Base-by-base conservation (phyloP, 257 asterid genomes). In the Ocimum tenuiflorum region DNA sequence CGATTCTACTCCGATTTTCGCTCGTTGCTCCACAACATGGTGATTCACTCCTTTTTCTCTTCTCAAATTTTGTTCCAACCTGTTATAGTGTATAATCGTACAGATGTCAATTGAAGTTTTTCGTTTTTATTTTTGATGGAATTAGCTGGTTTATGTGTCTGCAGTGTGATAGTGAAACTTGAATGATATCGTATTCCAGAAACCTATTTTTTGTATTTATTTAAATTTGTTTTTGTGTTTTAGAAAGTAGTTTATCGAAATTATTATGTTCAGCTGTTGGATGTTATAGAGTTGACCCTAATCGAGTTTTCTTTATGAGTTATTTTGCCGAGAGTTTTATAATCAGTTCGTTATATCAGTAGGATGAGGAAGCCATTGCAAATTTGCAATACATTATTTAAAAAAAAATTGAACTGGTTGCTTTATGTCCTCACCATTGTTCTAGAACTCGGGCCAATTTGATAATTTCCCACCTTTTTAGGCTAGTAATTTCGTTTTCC, bases 1-100 rank as follows among this genome's bases (percentile, higher is more conserved):
- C 14, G 39, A 54, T 77, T 69, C 31, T n/a, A 63, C 57, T 20
- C 73, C 48, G 61, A 63, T 72, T 41, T 39, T 60, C 75, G 39
- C 69, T 56, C 22, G 5, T 59, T 31, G 60, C 53, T 18, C 53
- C 43, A 47, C 55, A 8, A 9, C 12, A 54, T 67, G 80, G 85
- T 51, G 20, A 65, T 2, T 60, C 13, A 14, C 55, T 18, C 13
- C 31, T 52, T 24, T 2, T 2, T n/a, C n/a, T n/a, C n/a, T n/a
- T n/a, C n/a, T n/a, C 31, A 29, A 35, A 9, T 7, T 38, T 20
- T 20, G 4, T 19, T 36, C 19, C 9, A 13, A 15, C 12, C 46
- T 8, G 38, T 20, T 19, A 18, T 35, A 29, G 38, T 19, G 50
- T 47, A 50, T 27, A 7, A 23, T 23, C 53, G 42, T 62, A 7